Evolutionary conservation across 2,329 filamentous ascomycete species (phyloP), one percentile per base, ranked within the genome.

Genomic region (Xylaria sp.): DNA sequence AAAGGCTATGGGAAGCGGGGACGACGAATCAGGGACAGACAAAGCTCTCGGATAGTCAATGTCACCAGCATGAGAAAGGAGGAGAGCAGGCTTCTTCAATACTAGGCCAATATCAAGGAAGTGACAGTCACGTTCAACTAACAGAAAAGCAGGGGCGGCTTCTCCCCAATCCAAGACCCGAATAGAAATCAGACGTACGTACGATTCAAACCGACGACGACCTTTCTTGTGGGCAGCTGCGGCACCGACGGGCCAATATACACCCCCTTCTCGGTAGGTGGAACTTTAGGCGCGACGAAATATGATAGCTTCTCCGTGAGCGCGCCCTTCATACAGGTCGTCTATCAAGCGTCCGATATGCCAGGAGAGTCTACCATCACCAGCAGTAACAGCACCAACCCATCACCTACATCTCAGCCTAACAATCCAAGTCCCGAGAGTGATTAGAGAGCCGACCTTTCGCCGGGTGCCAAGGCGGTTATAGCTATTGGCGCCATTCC

Each of bases 141-240:
- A 66, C 66, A 1, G 3, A 51, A 12, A 61, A 50, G 59, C 41
- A 69, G 66, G 41, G 64, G 67, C 32, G 70, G 70, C 18, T 67
- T 56, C 60, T 39, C n/a, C 2, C 54, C 69, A 3, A 57, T 66
- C 12, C 5, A 23, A 25, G 59, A 66, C 32, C 2, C 6, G 12
- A 41, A 52, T 32, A 10, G 48, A 7, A 0, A n/a, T 8, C 70
- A 65, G 34, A 71, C 67, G 65, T 71, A 64, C 20, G 70, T 67
- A 3, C 67, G 70, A 34, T 65, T 59, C 52, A 59, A 58, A 13
- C 60, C 70, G 7, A 67, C 64, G 39, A 70, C 70, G 0, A 55
- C 61, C 3, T 71, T 71, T 28, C 67, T 70, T 18, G 55, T 71
- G 41, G 70, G 70, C 37, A 65, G 37, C 52, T 71, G 70, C 48